Evolutionary conservation across 257 asterid species (phyloP).

Genomic region (Solanum pinnatisectum): DNA sequence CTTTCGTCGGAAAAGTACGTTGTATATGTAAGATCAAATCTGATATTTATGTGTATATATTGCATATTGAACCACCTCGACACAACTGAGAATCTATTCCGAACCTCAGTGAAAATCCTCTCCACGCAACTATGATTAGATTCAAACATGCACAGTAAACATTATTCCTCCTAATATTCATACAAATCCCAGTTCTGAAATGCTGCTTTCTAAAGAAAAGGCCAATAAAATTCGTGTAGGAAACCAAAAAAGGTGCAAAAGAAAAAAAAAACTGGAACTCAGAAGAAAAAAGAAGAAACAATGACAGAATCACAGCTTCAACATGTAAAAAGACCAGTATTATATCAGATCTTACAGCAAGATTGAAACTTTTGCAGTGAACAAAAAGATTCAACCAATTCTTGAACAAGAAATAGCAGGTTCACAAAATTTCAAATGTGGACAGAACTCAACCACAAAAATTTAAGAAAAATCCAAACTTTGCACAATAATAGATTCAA

Average conservation of each 20-base stretch:
- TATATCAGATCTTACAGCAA: conserved; percentile 4
- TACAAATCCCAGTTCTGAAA: neutral
- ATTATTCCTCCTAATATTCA: neutral
- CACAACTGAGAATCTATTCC: neutral
- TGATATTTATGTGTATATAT: neutral
- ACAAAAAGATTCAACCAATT: neutral
- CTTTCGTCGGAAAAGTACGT: neutral
- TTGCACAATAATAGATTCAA: neutral
- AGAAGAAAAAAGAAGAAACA: neutral
- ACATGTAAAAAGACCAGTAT: neutral
- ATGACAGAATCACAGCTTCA: neutral
- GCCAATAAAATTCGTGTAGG: neutral
- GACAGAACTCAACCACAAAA: neutral
- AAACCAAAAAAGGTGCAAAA: neutral
- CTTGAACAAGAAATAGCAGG: neutral
- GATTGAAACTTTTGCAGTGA: neutral
- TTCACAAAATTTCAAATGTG: neutral
- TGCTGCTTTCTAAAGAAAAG: neutral
- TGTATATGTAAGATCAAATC: neutral
- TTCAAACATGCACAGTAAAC: neutral
- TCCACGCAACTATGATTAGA: neutral
- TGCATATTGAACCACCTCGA: neutral
- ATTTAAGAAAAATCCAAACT: neutral
- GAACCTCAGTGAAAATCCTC: neutral
- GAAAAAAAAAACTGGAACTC: neutral